A percentile compares a stretch with the other conserved stretches of the same genome.
These are phyloP conservation scores for Cercophora sp. DNA, from an alignment of 495 filamentous ascomycete genomes.

Conservation along the genomic window DNA sequence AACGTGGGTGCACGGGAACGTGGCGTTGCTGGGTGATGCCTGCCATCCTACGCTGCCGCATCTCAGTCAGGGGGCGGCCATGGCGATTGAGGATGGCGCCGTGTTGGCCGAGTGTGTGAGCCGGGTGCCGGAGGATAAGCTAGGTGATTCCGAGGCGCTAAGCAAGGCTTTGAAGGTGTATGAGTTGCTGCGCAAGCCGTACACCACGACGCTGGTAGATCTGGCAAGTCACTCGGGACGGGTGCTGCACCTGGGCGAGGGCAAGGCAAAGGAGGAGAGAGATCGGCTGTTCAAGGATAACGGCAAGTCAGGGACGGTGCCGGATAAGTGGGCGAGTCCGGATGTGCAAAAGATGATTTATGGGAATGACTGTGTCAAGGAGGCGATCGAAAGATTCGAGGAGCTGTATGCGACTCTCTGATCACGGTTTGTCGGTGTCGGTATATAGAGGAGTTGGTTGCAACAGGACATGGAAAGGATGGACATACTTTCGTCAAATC, in stretches of 20 bases:
- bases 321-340: conserved; percentile 75
- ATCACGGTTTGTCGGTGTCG: too few relatives aligned
- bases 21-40: conserved; percentile 73
- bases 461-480: too few relatives aligned
- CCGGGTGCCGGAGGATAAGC: conserved; percentile 43
- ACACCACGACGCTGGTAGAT: conserved; percentile 66
- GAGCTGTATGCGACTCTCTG: conserved; percentile 49
- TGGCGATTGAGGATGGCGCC: conserved; percentile 76
- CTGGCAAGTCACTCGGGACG: conserved; percentile 64
- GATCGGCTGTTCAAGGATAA: conserved; percentile 66
- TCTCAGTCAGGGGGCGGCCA: conserved; percentile 75
- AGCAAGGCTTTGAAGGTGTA: conserved; percentile 66
- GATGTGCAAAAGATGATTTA: conserved; percentile 77
- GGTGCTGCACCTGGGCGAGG: conserved; percentile 68
- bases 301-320: conserved; percentile 52
- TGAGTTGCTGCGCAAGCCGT: conserved; percentile 66
- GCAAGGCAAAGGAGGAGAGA: conserved; percentile 69
- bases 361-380: conserved; percentile 62
- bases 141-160: conserved; percentile 49
- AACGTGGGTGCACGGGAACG: conserved; percentile 63
- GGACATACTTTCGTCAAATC: too few relatives aligned
- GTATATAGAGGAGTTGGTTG: too few relatives aligned
- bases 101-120: conserved; percentile 65
- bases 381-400: conserved; percentile 57
- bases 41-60: conserved; percentile 79